Evolutionary conservation across 345 rosid species (phyloP).

Genomic region (Brassica juncea): DNA sequence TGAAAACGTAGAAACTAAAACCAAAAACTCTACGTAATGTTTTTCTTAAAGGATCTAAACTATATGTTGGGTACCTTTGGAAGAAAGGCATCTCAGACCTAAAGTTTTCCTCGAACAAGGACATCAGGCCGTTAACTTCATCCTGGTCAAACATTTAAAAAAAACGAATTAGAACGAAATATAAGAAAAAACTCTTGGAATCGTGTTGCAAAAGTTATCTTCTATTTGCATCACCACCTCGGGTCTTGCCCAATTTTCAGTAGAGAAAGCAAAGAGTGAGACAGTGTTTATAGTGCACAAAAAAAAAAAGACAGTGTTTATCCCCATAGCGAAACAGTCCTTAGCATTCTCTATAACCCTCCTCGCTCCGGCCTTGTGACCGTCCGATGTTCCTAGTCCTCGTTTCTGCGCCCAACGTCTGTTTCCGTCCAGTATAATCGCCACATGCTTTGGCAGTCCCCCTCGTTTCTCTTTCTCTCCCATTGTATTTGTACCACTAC

Average conservation of each 20-base stretch:
- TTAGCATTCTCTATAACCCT: slow-evolving; percentile 46
- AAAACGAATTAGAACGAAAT: neutral
- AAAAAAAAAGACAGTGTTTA: slow-evolving; percentile 43
- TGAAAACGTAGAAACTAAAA: too few species aligned
- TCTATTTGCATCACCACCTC: slow-evolving; percentile 38
- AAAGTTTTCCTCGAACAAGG: slow-evolving; percentile 51
- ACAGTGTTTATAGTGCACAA: slow-evolving; percentile 41
- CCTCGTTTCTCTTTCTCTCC: slow-evolving; percentile 37
- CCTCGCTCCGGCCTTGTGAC: slow-evolving; percentile 62
- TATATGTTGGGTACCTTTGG: slow-evolving; percentile 41
- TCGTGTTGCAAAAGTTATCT: neutral
- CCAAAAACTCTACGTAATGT: too few species aligned
- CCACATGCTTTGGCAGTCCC: slow-evolving; percentile 69
- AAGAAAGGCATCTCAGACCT: slow-evolving; percentile 46
- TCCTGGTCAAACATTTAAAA: slow-evolving; percentile 40
- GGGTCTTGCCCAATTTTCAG: slow-evolving; percentile 74
- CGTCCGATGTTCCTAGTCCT: slow-evolving; percentile 48
- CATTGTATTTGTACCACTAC: neutral
- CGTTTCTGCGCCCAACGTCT: slow-evolving; percentile 65
- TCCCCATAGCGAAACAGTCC: slow-evolving; percentile 53
- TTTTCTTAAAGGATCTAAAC: too few species aligned
- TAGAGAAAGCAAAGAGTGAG: slow-evolving; percentile 72
- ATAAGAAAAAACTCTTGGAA: neutral
- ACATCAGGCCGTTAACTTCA: slow-evolving; percentile 67
- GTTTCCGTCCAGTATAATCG: slow-evolving; percentile 81